Percentiles rank a stretch among this genome's conserved stretches.
Conservation (phyloP, 192 early-diverging fungal genomes). For the Podila epigama region DNA sequence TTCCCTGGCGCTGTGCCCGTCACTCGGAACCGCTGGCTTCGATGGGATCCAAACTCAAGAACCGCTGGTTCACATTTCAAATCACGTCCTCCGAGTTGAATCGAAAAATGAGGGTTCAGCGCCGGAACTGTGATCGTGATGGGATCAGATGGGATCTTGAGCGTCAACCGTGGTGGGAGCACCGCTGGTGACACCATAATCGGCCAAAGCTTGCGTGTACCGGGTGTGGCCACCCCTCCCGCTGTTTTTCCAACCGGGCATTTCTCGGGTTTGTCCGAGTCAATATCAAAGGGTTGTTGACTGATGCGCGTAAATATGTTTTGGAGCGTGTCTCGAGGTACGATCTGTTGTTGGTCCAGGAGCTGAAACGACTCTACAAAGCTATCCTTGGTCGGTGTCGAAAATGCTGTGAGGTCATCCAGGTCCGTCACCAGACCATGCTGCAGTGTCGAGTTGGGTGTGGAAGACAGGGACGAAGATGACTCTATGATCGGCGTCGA, state of each 20-base stretch:
- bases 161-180: constrained; percentile 64
- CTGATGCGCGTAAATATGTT: constrained; percentile 48
- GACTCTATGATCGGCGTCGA: constrained; percentile 40
- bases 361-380: constrained; percentile 46
- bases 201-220: constrained; percentile 29
- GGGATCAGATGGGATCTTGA: constrained; percentile 57
- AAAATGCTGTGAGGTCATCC: constrained; percentile 31
- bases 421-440: constrained; percentile 30
- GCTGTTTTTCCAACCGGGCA: no score
- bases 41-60: constrained; percentile 60
- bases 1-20: constrained; percentile 64
- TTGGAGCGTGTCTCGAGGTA: constrained; percentile 21
- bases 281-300: constrained; percentile 57
- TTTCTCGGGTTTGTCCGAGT: constrained; percentile 41
- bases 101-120: constrained; percentile 62
- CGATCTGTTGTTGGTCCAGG: constrained; percentile 41
- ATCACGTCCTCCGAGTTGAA: constrained; percentile 67
- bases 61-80: constrained; percentile 59
- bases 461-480: background rate
- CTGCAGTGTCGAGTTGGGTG: constrained; percentile 1
- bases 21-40: constrained; percentile 62
- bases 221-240: no score
- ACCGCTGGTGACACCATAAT: constrained; percentile 47
- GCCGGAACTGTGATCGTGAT: constrained; percentile 65
- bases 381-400: constrained; percentile 22